These are phyloP conservation scores for Cladophialophora bantiana DNA, from an alignment of 2,329 filamentous ascomycete genomes.

Conservation along the genomic window DNA sequence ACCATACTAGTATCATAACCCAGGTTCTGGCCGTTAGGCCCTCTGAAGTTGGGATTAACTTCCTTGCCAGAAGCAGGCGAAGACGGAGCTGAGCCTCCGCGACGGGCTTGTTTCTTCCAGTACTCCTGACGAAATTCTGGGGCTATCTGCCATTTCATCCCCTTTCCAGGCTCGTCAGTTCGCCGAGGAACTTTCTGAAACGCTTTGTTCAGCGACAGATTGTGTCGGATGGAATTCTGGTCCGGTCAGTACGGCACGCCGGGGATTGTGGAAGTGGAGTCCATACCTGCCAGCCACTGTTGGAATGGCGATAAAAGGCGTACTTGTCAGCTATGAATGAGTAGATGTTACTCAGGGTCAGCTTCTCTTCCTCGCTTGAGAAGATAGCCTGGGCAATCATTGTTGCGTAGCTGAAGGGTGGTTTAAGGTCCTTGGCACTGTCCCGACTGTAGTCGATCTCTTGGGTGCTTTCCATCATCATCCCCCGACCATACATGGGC, in stretches of 20 bases:
- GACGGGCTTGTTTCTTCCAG: conserved; percentile 68
- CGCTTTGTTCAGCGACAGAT: conserved; percentile 90
- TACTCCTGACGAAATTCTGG: conserved; percentile 86
- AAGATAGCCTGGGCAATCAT: conserved; percentile 97
- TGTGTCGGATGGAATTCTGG: conserved; percentile 94
- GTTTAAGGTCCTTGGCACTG: conserved; percentile 88
- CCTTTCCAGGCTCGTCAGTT: conserved; percentile 95
- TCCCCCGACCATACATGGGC: conserved; percentile 57
- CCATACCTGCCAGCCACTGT: conserved; percentile 89
- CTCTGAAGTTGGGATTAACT: conserved; percentile 47
- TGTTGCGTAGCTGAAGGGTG: conserved; percentile 93
- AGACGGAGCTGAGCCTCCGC: conserved; percentile 52
- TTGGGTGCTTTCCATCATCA: conserved; percentile 62
- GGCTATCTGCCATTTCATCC: conserved; percentile 98
- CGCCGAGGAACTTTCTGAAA: conserved; percentile 93
- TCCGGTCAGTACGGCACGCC: conserved; percentile 13
- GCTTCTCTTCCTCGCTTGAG: conserved; percentile 81
- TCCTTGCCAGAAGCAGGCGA: conserved; percentile 54
- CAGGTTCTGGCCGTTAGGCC: conserved; percentile 45
- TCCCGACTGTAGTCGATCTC: conserved; percentile 72
- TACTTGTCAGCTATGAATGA: conserved; percentile 90
- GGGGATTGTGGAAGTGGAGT: not conserved
- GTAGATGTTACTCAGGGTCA: conserved; percentile 93
- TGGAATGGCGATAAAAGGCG: conserved; percentile 86
- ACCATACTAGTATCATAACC: conserved; percentile 46